These are phyloP conservation scores for Cryptococcus deneoformans DNA, from an alignment of 1,284 basidiomycete genomes.

Conservation along the genomic window DNA sequence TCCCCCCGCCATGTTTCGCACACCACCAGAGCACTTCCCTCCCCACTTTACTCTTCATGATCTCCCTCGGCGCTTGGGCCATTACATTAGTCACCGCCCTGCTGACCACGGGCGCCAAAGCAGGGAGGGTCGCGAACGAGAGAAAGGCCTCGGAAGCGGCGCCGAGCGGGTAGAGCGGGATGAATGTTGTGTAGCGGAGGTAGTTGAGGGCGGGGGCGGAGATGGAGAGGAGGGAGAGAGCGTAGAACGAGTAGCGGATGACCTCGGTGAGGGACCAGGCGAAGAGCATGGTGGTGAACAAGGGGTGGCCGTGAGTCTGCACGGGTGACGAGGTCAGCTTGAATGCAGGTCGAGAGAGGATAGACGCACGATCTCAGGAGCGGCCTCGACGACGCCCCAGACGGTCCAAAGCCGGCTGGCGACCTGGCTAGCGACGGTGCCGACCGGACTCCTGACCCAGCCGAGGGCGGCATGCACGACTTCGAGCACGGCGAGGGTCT, in stretches of 20 bases:
- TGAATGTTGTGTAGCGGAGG: conserved; percentile 82
- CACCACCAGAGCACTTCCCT: conserved; percentile 31
- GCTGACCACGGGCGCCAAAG: conserved; percentile 45
- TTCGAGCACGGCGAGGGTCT: conserved; percentile 77
- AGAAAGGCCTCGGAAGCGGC: conserved; percentile 87
- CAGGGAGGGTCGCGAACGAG: conserved; percentile 73
- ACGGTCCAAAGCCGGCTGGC: conserved; percentile 80
- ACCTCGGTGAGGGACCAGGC: conserved; percentile 93
- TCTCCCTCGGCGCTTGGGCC: conserved; percentile 16
- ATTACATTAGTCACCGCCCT: conserved; percentile 11
- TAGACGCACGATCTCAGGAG: conserved; percentile 39
- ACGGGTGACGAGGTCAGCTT: not conserved
- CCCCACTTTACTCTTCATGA: conserved; percentile 28
- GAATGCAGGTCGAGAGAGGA: not conserved
- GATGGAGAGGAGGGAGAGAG: conserved; percentile 61
- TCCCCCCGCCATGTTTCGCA: conserved; percentile 16
- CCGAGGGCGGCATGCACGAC: conserved; percentile 77
- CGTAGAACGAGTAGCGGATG: conserved; percentile 90
- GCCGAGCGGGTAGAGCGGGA: conserved; percentile 86
- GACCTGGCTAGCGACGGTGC: conserved; percentile 82
- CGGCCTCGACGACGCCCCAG: conserved; percentile 74
- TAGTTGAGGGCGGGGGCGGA: conserved; percentile 48
- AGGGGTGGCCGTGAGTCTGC: conserved; percentile 51
- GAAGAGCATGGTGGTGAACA: conserved; percentile 88
- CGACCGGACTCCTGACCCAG: conserved; percentile 76